Conservation (phyloP, 257 asterid species). For the Solanum megistacrolobum region DNA sequence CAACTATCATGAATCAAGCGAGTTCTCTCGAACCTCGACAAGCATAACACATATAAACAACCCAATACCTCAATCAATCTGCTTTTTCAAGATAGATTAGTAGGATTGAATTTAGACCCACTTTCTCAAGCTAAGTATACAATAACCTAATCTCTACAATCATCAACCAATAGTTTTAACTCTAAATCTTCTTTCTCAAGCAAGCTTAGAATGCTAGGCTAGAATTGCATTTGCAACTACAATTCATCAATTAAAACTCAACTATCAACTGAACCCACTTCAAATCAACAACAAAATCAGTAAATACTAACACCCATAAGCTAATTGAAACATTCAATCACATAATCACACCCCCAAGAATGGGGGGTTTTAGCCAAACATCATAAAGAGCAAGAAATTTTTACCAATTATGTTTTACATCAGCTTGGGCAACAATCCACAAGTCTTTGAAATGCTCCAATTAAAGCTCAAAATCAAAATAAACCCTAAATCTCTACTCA, state of each 20-base stretch:
- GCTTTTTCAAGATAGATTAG: not conserved
- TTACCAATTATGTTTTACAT: not conserved
- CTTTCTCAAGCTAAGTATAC: too few relatives aligned
- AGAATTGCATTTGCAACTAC: not conserved
- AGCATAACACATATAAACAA: not conserved
- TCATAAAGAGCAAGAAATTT: too few relatives aligned
- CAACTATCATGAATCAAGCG: not conserved
- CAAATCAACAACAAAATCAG: too few relatives aligned
- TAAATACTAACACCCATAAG: not conserved
- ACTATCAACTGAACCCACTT: not conserved
- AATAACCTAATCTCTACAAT: not conserved
- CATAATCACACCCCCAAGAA: not conserved
- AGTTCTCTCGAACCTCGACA: not conserved
- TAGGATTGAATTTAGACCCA: too few relatives aligned
- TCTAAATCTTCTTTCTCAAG: not conserved
- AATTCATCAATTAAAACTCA: too few relatives aligned
- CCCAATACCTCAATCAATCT: not conserved
- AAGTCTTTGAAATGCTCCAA: not conserved
- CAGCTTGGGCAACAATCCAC: not conserved
- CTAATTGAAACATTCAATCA: not conserved
- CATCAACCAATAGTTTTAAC: not conserved
- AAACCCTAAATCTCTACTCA: not conserved
- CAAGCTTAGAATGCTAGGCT: not conserved
- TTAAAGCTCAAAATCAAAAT: not conserved
- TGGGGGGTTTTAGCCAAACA: not conserved